A percentile compares a stretch with the other conserved stretches of the same genome.
phyloP scores from a whole-genome alignment of 2,329 filamentous ascomycete genomes.

The Aureobasidium namibiae region DNA sequence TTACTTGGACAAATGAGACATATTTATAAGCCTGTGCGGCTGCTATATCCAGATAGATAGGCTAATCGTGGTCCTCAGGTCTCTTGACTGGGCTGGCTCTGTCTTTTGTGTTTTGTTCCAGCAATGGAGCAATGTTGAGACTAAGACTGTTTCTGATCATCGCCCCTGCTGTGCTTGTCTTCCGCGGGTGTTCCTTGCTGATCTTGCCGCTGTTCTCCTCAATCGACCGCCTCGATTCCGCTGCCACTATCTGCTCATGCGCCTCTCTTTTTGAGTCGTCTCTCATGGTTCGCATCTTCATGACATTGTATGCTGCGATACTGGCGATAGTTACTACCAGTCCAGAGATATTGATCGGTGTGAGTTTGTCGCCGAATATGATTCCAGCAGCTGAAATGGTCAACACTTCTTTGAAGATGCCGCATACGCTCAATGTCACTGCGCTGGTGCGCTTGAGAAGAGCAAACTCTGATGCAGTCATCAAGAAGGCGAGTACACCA shows the following conservation, averaged over 20 bases:
- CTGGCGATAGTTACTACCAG: conserved; percentile 80
- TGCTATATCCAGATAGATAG: not conserved
- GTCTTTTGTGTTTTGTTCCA: conserved; percentile 15
- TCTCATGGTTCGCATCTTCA: conserved; percentile 88
- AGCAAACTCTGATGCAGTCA: conserved; percentile 95
- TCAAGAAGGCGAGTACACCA: conserved; percentile 83
- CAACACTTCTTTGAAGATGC: conserved; percentile 98
- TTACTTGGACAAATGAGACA: conserved; percentile 1
- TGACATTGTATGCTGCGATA: conserved; percentile 85
- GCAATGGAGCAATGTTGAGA: conserved; percentile 23
- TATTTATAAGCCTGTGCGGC: not conserved
- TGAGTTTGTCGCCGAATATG: conserved; percentile 82
- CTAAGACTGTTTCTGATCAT: conserved; percentile 31
- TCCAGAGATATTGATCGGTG: conserved; percentile 77
- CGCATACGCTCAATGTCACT: conserved; percentile 90
- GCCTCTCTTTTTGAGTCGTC: conserved; percentile 54
- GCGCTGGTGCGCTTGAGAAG: conserved; percentile 91
- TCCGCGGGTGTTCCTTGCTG: conserved; percentile 12
- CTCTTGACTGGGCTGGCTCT: conserved; percentile 35
- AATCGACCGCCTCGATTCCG: conserved; percentile 25
- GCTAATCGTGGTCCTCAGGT: conserved; percentile 37
- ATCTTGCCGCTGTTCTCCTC: conserved; percentile 15
- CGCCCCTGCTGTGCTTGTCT: conserved; percentile 23
- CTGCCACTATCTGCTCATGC: conserved; percentile 31
- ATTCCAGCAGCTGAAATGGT: conserved; percentile 84